Percentiles rank a stretch among this genome's conserved stretches.
These are phyloP conservation scores for Lodderomyces elongisporus DNA, from an alignment of 1,139 yeast species.

Conservation along the genomic window DNA sequence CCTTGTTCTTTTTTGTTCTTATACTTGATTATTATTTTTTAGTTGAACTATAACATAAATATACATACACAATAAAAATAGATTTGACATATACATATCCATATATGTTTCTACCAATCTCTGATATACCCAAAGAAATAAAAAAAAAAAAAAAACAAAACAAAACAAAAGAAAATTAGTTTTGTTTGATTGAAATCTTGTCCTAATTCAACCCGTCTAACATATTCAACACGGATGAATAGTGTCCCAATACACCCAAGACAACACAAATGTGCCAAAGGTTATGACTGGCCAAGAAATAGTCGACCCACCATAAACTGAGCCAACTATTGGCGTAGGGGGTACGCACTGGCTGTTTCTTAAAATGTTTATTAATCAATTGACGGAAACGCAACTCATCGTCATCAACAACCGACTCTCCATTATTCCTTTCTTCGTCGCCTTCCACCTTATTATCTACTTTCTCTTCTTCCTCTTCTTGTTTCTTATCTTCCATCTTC, in stretches of 20 bases:
- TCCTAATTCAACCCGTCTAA: constrained; percentile 28
- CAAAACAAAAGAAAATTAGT: background rate
- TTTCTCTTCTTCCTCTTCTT: background rate
- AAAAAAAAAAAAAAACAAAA: no score
- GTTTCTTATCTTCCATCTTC: constrained; percentile 6
- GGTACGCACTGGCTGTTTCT: constrained; percentile 43
- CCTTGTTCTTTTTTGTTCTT: no score
- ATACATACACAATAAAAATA: no score
- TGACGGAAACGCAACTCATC: constrained; percentile 25
- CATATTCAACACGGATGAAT: constrained; percentile 69
- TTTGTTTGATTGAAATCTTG: background rate
- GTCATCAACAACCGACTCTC: background rate
- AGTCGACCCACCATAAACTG: constrained; percentile 85
- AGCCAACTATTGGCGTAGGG: constrained; percentile 44
- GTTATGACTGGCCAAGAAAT: constrained; percentile 72
- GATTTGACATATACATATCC: no score
- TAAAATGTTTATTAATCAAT: constrained; percentile 51
- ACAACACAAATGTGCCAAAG: constrained; percentile 92
- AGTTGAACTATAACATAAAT: no score
- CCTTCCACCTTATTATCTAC: background rate
- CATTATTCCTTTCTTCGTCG: background rate
- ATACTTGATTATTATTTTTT: no score
- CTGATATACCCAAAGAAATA: no score
- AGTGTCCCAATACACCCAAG: constrained; percentile 83
- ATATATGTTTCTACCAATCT: no score